These are phyloP conservation scores for Pseudomicrostroma phylloplanum DNA, from an alignment of 1,284 basidiomycete genomes.

Conservation along the genomic window DNA sequence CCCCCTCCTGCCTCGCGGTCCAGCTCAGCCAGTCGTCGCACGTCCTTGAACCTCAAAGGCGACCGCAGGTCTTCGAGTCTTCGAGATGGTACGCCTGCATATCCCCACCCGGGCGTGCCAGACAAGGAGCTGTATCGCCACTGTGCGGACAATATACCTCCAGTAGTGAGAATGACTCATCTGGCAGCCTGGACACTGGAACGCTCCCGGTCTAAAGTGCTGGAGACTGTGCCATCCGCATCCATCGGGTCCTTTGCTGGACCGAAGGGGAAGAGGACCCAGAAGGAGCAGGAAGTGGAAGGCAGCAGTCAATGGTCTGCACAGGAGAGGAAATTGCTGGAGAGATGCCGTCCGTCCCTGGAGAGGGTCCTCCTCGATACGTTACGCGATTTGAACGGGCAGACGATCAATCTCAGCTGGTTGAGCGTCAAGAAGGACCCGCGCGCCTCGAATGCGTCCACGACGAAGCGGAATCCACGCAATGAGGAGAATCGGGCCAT, in stretches of 20 bases:
- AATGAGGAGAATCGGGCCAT: constrained; percentile 34
- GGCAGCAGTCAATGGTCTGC: constrained; percentile 18
- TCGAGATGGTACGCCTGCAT: constrained; percentile 32
- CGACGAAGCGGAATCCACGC: constrained; percentile 30
- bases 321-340: constrained; percentile 25
- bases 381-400: constrained; percentile 32
- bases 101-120: constrained; percentile 40
- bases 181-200: constrained; percentile 35
- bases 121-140: constrained; percentile 41
- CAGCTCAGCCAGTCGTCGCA: constrained; percentile 19
- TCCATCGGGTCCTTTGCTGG: constrained; percentile 12
- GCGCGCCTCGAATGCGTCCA: constrained; percentile 11
- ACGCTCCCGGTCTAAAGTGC: constrained; percentile 30
- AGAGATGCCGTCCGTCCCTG: constrained; percentile 17
- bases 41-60: constrained; percentile 39
- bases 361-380: constrained; percentile 27
- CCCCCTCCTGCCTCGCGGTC: background rate
- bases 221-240: constrained; percentile 12
- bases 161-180: constrained; percentile 40
- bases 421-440: constrained; percentile 13
- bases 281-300: constrained; percentile 11
- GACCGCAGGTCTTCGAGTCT: constrained; percentile 31
- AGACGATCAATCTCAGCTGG: constrained; percentile 41
- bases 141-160: constrained; percentile 32
- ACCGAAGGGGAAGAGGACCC: constrained; percentile 23